Evolutionary conservation across 768 basidiomycete genomes (phyloP).

Genomic region (Neoboletus brunneissimus): DNA sequence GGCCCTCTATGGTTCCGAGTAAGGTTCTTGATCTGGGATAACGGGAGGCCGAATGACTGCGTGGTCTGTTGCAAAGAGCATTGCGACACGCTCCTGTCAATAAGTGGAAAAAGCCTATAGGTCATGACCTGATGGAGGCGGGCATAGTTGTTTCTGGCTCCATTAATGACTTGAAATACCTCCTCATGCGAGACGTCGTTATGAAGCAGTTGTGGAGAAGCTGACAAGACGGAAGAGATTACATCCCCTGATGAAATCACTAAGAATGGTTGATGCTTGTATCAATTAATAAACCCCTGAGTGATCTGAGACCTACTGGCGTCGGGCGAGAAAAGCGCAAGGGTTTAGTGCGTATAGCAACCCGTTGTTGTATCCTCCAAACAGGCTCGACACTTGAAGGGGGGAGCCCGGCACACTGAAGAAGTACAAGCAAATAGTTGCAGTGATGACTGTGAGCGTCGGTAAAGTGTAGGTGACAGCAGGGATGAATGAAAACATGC

Average conservation of each 20-base stretch:
- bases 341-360: background rate
- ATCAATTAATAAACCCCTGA: background rate
- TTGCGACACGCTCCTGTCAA: slow-evolving; percentile 19
- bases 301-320: background rate
- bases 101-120: slow-evolving; percentile 19
- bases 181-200: slow-evolving; percentile 10
- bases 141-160: slow-evolving; percentile 5
- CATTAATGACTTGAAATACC: slow-evolving; percentile 14
- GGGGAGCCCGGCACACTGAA: background rate
- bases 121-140: slow-evolving; percentile 18
- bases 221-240: slow-evolving; percentile 11
- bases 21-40: slow-evolving; percentile 12
- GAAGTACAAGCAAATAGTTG: background rate
- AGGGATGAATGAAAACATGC: background rate
- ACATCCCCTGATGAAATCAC: slow-evolving; percentile 15
- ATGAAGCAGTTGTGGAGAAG: slow-evolving; percentile 5
- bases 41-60: slow-evolving; percentile 11
- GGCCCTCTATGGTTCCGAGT: background rate
- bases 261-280: slow-evolving; percentile 2
- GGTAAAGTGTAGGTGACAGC: background rate
- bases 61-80: slow-evolving; percentile 13
- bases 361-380: background rate
- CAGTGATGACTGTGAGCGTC: background rate
- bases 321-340: background rate
- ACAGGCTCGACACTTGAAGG: background rate